These are phyloP conservation scores for Echinochloa phyllopogon DNA, from an alignment of 176 grass and related monocot species.

Conservation along the genomic window DNA sequence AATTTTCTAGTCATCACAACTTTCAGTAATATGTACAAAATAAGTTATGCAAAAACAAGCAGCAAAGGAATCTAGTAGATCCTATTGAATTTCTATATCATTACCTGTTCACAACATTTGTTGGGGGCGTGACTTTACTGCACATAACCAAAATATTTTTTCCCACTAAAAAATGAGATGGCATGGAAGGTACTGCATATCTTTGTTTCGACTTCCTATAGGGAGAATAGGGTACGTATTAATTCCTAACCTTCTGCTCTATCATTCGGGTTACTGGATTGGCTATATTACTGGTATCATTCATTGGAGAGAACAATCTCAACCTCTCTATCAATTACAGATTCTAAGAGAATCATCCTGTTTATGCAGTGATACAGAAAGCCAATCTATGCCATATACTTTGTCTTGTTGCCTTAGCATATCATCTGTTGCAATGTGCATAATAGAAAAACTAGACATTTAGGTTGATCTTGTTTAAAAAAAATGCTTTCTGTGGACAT, in stretches of 20 bases:
- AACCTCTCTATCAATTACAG: background rate
- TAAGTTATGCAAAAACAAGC: background rate
- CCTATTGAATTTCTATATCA: background rate
- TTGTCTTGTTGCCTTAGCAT: background rate
- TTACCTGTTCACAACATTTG: background rate
- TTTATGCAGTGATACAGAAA: constrained; percentile 9
- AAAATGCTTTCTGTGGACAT: background rate
- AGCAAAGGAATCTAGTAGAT: background rate
- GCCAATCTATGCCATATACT: background rate
- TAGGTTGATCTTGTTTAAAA: background rate
- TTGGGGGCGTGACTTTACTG: background rate
- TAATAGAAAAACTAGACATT: background rate
- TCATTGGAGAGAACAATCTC: background rate
- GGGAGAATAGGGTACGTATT: background rate
- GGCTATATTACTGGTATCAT: too few relatives aligned
- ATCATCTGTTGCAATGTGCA: background rate
- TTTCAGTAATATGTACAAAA: background rate
- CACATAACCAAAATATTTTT: background rate
- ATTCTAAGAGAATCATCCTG: background rate
- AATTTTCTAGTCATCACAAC: background rate
- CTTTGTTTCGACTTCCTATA: background rate
- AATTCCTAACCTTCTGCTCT: background rate
- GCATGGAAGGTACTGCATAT: background rate
- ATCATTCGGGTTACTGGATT: background rate
- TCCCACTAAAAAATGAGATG: background rate